Conservation (phyloP, 1,139 yeast genomes). For the Debaryomyces subglobosus region DNA sequence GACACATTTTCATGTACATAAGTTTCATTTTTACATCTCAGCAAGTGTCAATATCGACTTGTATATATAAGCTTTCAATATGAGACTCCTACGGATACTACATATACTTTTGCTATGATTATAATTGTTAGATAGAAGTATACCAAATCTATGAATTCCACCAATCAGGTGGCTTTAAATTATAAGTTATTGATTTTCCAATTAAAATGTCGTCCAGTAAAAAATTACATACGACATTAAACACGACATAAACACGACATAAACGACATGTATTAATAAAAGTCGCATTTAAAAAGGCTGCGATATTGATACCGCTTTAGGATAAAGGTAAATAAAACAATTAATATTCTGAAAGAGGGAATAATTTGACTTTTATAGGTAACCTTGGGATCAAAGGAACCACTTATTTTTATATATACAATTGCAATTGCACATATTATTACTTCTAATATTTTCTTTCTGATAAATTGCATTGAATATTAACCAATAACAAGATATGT, state of each 20-base stretch:
- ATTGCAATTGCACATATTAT: neutral
- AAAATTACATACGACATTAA: neutral
- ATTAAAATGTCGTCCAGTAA: neutral
- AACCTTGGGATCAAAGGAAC: neutral
- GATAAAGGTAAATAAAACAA: conserved; percentile 24
- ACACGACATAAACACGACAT: neutral
- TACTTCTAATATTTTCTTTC: neutral
- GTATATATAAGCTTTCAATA: neutral
- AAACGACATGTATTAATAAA: neutral
- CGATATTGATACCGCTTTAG: conserved; percentile 9
- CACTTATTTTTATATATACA: conserved; percentile 1
- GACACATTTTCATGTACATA: neutral
- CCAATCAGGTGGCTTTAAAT: neutral
- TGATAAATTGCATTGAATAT: neutral
- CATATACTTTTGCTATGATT: neutral
- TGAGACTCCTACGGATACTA: neutral
- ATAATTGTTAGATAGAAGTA: neutral
- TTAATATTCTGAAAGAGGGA: conserved; percentile 22
- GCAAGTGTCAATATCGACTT: neutral
- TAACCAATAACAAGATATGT: neutral
- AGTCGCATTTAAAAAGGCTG: neutral
- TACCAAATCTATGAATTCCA: neutral
- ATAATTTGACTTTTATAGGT: neutral
- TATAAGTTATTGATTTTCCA: neutral
- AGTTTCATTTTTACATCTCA: neutral